A percentile compares a stretch with the other conserved stretches of the same genome.
Conservation (phyloP, 2,329 filamentous ascomycete species). For the Paracoccidioides lutzii region DNA sequence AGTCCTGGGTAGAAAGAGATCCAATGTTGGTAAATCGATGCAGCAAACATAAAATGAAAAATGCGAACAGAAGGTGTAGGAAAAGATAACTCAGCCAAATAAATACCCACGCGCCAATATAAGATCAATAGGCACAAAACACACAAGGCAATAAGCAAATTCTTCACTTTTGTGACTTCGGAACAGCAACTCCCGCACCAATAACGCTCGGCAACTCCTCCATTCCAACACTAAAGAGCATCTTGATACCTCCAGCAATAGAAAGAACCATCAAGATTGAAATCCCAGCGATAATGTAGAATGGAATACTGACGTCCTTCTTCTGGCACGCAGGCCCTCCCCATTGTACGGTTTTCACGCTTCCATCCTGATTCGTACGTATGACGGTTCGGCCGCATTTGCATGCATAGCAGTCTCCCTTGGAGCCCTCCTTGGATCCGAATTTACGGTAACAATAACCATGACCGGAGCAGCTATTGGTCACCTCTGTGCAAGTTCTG, state of each 20-base stretch:
- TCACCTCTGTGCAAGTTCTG: slow-evolving; percentile 55
- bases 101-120: not conserved
- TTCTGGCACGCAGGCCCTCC: slow-evolving; percentile 81
- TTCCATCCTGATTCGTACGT: slow-evolving; percentile 33
- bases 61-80: not conserved
- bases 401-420: slow-evolving; percentile 62
- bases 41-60: not conserved
- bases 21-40: not conserved
- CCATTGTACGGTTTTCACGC: slow-evolving; percentile 58
- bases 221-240: slow-evolving; percentile 72
- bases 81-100: not conserved
- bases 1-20: not conserved
- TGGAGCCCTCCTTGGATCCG: slow-evolving; percentile 24
- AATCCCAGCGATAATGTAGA: slow-evolving; percentile 74
- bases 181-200: slow-evolving; percentile 76
- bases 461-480: slow-evolving; percentile 70
- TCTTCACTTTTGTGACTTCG: slow-evolving; percentile 37
- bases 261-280: slow-evolving; percentile 56
- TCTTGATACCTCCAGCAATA: slow-evolving; percentile 56
- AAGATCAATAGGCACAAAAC: not conserved
- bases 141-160: not conserved
- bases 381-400: slow-evolving; percentile 51
- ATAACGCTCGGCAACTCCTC: slow-evolving; percentile 88
- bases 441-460: slow-evolving; percentile 63
- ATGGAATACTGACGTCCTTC: slow-evolving; percentile 74